Conservation (phyloP, 306 rosid genomes). For the Glycyrrhiza uralensis region DNA sequence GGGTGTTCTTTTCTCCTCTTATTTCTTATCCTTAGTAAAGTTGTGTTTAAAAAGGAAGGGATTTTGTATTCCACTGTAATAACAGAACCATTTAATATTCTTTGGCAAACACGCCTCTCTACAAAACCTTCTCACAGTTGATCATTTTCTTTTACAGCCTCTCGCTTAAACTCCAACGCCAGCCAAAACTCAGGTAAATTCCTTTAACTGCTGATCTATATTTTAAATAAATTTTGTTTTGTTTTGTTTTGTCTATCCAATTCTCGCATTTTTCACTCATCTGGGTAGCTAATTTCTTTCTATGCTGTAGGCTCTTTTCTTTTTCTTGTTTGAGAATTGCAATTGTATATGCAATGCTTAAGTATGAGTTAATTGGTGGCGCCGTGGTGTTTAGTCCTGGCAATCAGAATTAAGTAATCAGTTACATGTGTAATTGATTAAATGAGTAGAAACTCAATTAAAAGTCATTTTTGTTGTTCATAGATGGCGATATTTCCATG, state of each 20-base stretch:
- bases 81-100: too few relatives aligned
- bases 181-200: conserved; percentile 24
- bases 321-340: background rate
- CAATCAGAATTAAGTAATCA: background rate
- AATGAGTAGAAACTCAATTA: background rate
- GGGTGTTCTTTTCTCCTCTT: background rate
- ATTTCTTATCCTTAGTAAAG: background rate
- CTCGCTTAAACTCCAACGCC: conserved; percentile 7
- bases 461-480: background rate
- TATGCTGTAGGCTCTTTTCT: background rate
- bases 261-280: background rate
- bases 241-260: background rate
- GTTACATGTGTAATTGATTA: background rate
- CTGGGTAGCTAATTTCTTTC: background rate
- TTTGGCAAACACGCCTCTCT: background rate
- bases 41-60: too few relatives aligned
- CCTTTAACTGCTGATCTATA: background rate
- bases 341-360: background rate
- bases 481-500: background rate
- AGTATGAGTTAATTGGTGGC: background rate
- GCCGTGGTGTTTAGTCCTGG: background rate
- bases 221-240: background rate
- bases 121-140: background rate
- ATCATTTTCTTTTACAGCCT: conserved; percentile 6
- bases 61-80: too few relatives aligned